Percentiles rank a stretch among this genome's conserved stretches.
Conservation (phyloP, 2,329 filamentous ascomycete species). For the Samsoniella hepiali region DNA sequence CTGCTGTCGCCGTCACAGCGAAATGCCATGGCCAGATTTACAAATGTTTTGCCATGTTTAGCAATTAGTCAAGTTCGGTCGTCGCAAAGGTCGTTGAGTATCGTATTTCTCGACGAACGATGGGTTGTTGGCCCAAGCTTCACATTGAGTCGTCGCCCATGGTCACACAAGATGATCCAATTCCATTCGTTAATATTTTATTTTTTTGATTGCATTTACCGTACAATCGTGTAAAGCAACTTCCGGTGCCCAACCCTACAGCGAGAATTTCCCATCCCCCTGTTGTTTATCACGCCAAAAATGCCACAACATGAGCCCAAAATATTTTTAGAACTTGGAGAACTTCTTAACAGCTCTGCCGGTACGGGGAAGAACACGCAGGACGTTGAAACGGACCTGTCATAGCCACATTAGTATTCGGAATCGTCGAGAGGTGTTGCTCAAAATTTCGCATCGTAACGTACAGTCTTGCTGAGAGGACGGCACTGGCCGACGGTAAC, state of each 20-base stretch:
- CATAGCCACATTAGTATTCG: constrained; percentile 26
- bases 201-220: constrained; percentile 45
- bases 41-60: neutral
- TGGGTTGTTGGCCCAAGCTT: neutral
- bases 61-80: neutral
- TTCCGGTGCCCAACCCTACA: constrained; percentile 42
- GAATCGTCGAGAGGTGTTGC: neutral
- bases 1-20: neutral
- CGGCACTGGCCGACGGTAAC: constrained; percentile 99
- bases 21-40: neutral
- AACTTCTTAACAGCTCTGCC: constrained; percentile 98
- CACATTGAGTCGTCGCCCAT: neutral
- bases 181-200: constrained; percentile 42
- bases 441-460: constrained; percentile 37
- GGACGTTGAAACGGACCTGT: constrained; percentile 98
- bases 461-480: constrained; percentile 98
- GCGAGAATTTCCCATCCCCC: constrained; percentile 35
- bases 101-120: neutral
- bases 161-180: constrained; percentile 12
- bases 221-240: constrained; percentile 42
- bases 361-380: constrained; percentile 95
- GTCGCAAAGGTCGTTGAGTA: neutral
- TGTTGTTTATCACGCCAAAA: constrained; percentile 52
- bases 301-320: constrained; percentile 47
- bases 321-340: constrained; percentile 83